A percentile compares a stretch with the other conserved stretches of the same genome.
Evolutionary conservation across 2,329 filamentous ascomycete genomes (phyloP).

Genomic region (Arthrinium puccinioides): DNA sequence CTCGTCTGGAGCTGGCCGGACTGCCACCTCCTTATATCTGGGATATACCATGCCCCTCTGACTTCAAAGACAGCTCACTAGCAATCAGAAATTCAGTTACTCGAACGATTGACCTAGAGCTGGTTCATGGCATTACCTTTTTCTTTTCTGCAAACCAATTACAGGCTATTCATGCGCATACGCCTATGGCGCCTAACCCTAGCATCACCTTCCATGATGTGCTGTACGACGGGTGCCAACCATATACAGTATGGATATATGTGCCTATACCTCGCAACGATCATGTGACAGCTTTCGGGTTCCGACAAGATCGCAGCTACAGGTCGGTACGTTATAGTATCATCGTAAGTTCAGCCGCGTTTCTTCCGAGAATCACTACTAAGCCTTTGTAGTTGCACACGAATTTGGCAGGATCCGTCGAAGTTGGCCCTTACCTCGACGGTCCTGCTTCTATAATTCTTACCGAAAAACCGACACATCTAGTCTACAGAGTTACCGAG

Average conservation of each 20-base stretch:
- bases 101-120: background rate
- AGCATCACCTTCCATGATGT: background rate
- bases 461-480: background rate
- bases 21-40: background rate
- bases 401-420: background rate
- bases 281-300: background rate
- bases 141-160: background rate
- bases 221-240: background rate
- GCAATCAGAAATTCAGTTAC: background rate
- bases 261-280: background rate
- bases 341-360: background rate
- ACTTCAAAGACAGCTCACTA: background rate
- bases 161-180: background rate
- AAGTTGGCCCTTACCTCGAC: background rate
- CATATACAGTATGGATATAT: background rate
- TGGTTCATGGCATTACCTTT: background rate
- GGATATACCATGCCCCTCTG: background rate
- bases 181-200: background rate
- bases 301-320: background rate
- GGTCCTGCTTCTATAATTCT: background rate
- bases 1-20: background rate
- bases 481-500: background rate
- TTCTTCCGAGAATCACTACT: background rate
- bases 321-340: background rate
- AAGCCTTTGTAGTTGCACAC: background rate